Evolutionary conservation across 1,139 yeast species (phyloP).

Genomic region (Oligophagozyma castellii): DNA sequence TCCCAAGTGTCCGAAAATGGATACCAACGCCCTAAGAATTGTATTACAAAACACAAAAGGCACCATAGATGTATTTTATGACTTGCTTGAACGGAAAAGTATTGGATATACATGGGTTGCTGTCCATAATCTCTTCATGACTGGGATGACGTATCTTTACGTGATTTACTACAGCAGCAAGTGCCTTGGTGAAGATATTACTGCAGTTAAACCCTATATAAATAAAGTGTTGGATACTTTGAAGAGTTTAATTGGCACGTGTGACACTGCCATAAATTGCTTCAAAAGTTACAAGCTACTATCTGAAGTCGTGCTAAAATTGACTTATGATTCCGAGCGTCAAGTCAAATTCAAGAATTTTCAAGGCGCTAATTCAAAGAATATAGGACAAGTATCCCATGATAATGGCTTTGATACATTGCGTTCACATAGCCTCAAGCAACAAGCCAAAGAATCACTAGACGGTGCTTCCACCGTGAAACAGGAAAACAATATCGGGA

Average conservation of each 20-base stretch:
- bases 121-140: constrained; percentile 76
- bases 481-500: background rate
- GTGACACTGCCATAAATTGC: constrained; percentile 70
- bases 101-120: constrained; percentile 91
- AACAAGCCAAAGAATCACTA: too few species aligned
- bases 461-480: background rate
- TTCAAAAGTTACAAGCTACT: constrained; percentile 58
- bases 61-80: constrained; percentile 49
- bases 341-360: background rate
- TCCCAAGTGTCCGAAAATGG: constrained; percentile 48
- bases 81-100: constrained; percentile 39
- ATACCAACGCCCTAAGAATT: constrained; percentile 38
- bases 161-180: constrained; percentile 55
- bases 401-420: background rate
- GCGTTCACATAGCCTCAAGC: background rate
- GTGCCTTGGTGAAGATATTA: constrained; percentile 34
- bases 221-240: constrained; percentile 48
- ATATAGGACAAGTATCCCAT: background rate
- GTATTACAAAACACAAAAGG: constrained; percentile 56
- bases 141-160: constrained; percentile 74
- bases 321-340: constrained; percentile 35
- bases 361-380: constrained; percentile 15
- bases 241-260: constrained; percentile 47
- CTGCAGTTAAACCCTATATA: constrained; percentile 42
- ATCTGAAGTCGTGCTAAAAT: constrained; percentile 54